Evolutionary conservation across 352 stramenopile genomes (phyloP).

Genomic region (Salisapilia sapeloensis): DNA sequence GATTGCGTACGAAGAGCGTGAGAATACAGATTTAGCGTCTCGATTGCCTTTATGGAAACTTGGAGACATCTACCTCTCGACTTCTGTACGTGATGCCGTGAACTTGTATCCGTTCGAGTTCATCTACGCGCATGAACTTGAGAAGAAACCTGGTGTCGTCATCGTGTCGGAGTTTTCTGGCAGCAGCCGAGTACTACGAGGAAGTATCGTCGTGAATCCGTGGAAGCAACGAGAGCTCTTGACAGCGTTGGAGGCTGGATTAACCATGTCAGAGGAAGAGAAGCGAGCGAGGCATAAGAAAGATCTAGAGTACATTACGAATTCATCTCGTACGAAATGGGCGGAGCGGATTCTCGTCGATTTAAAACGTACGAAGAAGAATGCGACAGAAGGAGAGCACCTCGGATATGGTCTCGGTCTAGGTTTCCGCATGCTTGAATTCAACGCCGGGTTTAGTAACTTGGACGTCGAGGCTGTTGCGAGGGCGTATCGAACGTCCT

Average conservation of each 20-base stretch:
- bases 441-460: constrained; percentile 91
- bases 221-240: constrained; percentile 91
- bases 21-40: constrained; percentile 67
- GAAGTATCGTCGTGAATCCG: constrained; percentile 94
- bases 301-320: constrained; percentile 86
- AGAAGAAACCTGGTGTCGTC: constrained; percentile 72
- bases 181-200: constrained; percentile 92
- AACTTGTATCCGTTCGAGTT: constrained; percentile 81
- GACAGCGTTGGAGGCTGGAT: constrained; percentile 30
- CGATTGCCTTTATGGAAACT: constrained; percentile 56
- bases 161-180: constrained; percentile 97
- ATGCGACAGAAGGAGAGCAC: constrained; percentile 81
- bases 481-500: constrained; percentile 76
- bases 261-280: constrained; percentile 63
- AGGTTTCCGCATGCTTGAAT: constrained; percentile 92
- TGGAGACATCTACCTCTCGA: constrained; percentile 57
- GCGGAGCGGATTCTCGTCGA: constrained; percentile 94
- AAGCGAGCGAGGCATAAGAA: constrained; percentile 52
- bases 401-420: constrained; percentile 90
- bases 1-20: constrained; percentile 50
- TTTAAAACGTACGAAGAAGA: constrained; percentile 89
- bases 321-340: constrained; percentile 94
- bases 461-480: constrained; percentile 86
- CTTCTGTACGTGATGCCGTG: constrained; percentile 61
- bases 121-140: constrained; percentile 64